These are phyloP conservation scores for Orobanche coerulescens DNA, from an alignment of 257 asterid species.

Conservation along the genomic window DNA sequence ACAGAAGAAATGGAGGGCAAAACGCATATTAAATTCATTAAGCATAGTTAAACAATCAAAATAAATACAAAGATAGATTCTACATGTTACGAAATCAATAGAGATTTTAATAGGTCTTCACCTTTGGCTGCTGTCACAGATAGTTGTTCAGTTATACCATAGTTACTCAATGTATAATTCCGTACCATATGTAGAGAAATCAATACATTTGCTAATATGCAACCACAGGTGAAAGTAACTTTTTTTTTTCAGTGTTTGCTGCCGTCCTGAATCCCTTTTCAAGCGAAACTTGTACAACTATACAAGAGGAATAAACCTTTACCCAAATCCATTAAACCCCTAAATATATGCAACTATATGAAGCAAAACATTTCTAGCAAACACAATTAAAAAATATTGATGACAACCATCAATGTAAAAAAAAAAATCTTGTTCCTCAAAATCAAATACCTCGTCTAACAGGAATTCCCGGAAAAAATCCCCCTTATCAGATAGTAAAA, in stretches of 20 bases:
- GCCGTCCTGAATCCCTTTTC: not conserved
- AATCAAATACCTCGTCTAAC: conserved; percentile 75
- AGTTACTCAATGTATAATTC: not conserved
- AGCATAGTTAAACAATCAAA: not conserved
- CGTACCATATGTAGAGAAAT: not conserved
- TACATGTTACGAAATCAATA: too few relatives aligned
- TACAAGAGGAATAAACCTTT: not conserved
- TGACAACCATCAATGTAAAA: not conserved
- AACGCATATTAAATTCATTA: not conserved
- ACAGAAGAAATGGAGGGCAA: not conserved
- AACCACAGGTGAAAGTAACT: too few relatives aligned
- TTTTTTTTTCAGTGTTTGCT: too few relatives aligned
- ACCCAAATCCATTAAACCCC: not conserved
- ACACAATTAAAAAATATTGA: too few relatives aligned
- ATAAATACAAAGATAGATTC: not conserved
- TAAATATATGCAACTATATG: not conserved
- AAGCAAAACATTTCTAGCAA: not conserved
- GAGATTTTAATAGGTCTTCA: too few relatives aligned
- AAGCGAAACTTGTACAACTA: not conserved
- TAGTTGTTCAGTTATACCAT: too few relatives aligned
- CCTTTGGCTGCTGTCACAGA: too few relatives aligned
- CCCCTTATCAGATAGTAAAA: conserved; percentile 87
- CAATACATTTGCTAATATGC: not conserved
- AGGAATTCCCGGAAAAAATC: conserved; percentile 89
- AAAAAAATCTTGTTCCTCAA: not conserved